Evolutionary conservation across 2,329 filamentous ascomycete species (phyloP).

Genomic region (Paecilomyces niveus): DNA sequence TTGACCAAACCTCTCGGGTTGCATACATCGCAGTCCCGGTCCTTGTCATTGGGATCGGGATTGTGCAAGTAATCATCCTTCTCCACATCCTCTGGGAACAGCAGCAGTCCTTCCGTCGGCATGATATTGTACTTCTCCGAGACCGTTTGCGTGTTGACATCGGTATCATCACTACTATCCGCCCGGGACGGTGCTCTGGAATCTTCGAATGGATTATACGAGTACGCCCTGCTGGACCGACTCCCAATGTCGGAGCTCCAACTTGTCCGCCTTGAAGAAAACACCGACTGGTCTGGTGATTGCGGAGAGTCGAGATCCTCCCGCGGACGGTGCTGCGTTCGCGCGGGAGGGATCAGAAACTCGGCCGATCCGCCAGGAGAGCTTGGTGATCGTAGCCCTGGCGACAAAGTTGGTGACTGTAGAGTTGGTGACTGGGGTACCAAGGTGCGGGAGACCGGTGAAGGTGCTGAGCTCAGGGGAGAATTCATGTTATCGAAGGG

Average conservation of each 20-base stretch:
- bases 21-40: slow-evolving; percentile 58
- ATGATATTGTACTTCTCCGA: slow-evolving; percentile 67
- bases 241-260: slow-evolving; percentile 55
- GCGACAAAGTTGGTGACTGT: slow-evolving; percentile 10
- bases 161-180: slow-evolving; percentile 55
- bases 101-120: slow-evolving; percentile 57
- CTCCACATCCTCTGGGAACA: slow-evolving; percentile 66
- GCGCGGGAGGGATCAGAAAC: slow-evolving; percentile 30
- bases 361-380: slow-evolving; percentile 38
- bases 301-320: slow-evolving; percentile 43
- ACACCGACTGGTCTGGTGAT: slow-evolving; percentile 44
- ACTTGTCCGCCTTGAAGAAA: slow-evolving; percentile 57
- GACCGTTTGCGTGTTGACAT: slow-evolving; percentile 64
- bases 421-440: slow-evolving; percentile 16
- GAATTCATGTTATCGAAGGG: slow-evolving; percentile 34
- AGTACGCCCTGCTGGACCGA: slow-evolving; percentile 44
- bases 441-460: slow-evolving; percentile 15
- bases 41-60: slow-evolving; percentile 57
- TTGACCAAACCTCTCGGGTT: slow-evolving; percentile 58
- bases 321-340: slow-evolving; percentile 41
- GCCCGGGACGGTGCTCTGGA: slow-evolving; percentile 52
- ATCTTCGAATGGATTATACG: slow-evolving; percentile 54
- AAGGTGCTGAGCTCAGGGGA: slow-evolving; percentile 11
- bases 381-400: slow-evolving; percentile 27
- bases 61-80: slow-evolving; percentile 68